phyloP scores from a whole-genome alignment of 2,329 filamentous ascomycete species.

The Mycocentrospora acerina region DNA sequence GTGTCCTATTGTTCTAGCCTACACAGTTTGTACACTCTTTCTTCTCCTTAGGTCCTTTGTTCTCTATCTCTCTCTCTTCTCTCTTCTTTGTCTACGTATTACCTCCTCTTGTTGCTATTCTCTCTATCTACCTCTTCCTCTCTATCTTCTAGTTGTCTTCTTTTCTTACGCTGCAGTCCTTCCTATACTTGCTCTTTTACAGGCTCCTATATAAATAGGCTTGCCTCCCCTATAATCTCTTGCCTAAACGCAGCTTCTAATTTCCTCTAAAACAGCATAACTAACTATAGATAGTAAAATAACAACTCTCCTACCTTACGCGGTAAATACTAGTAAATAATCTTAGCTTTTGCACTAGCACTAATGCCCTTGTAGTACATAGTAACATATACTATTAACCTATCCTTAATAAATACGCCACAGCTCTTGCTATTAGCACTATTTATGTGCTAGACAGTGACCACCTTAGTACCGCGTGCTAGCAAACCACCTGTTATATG shows the following conservation, averaged over 20 bases:
- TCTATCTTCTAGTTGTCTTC: conserved; percentile 1
- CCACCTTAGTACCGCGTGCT: neutral
- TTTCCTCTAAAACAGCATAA: conserved; percentile 2
- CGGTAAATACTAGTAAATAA: conserved; percentile 4
- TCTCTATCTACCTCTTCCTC: neutral
- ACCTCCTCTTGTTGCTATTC: too few species aligned
- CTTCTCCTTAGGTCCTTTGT: too few species aligned
- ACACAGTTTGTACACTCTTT: too few species aligned
- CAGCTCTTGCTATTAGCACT: conserved; percentile 1
- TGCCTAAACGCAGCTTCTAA: too few species aligned
- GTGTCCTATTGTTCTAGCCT: conserved; percentile 1
- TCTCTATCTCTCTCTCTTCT: neutral
- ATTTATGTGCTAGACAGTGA: conserved; percentile 2
- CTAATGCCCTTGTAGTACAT: conserved; percentile 9
- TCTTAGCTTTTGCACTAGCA: too few species aligned
- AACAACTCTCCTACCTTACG: conserved; percentile 4
- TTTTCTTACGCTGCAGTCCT: neutral
- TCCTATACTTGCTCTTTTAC: neutral
- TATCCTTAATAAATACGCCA: conserved; percentile 4
- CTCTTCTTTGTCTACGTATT: too few species aligned
- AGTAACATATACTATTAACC: conserved; percentile 8
- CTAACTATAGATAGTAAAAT: conserved; percentile 7
- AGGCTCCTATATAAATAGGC: neutral
- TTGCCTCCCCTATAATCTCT: neutral
- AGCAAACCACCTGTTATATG: neutral